These are phyloP conservation scores for Byssoonygena ceratinophila DNA, from an alignment of 2,329 filamentous ascomycete genomes.

Conservation along the genomic window DNA sequence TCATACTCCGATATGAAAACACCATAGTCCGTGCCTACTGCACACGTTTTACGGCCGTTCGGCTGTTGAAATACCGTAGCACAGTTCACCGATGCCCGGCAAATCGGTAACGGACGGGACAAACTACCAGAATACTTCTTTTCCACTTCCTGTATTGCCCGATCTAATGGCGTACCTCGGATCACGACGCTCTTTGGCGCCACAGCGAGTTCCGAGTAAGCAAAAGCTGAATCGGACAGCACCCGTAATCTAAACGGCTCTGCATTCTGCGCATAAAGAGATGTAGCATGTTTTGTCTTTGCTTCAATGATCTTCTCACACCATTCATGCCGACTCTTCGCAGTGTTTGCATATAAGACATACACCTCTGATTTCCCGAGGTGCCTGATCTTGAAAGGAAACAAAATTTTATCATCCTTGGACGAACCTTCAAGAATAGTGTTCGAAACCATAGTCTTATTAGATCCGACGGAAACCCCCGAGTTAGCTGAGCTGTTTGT, in stretches of 20 bases:
- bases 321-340: conserved; percentile 72
- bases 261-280: conserved; percentile 81
- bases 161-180: conserved; percentile 79
- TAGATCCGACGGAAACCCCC: conserved; percentile 26
- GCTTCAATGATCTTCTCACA: conserved; percentile 87
- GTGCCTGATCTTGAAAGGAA: conserved; percentile 92
- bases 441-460: conserved; percentile 39
- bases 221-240: conserved; percentile 81
- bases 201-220: conserved; percentile 37
- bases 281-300: conserved; percentile 84
- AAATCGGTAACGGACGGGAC: conserved; percentile 62
- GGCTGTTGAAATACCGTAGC: conserved; percentile 76
- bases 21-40: conserved; percentile 88
- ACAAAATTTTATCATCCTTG: conserved; percentile 73
- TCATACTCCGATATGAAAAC: conserved; percentile 81
- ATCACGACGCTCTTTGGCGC: conserved; percentile 64
- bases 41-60: conserved; percentile 75
- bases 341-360: conserved; percentile 72
- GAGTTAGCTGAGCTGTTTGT: conserved; percentile 58
- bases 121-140: conserved; percentile 55
- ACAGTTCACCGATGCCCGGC: conserved; percentile 79
- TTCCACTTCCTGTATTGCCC: conserved; percentile 83
- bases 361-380: conserved; percentile 79
- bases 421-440: conserved; percentile 41
- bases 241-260: conserved; percentile 90